A percentile compares a stretch with the other conserved stretches of the same genome.
These are phyloP conservation scores for Apiospora phragmitis DNA, from an alignment of 2,329 filamentous ascomycete species.

Conservation along the genomic window DNA sequence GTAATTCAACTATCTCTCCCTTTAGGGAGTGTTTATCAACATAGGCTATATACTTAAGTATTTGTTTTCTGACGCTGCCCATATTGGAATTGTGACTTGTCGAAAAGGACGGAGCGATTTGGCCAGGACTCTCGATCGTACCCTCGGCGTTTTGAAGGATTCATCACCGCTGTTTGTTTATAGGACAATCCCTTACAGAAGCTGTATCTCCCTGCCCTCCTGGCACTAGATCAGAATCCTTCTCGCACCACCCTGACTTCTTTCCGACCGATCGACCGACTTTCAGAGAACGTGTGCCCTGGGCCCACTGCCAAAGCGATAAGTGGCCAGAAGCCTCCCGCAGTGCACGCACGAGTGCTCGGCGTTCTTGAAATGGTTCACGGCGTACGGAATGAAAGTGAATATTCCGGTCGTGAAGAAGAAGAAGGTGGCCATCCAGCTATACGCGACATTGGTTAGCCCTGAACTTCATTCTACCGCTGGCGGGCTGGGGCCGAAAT, in stretches of 20 bases:
- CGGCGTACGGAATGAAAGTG: background rate
- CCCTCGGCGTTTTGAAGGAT: background rate
- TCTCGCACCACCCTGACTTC: background rate
- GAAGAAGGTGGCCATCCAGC: constrained; percentile 9
- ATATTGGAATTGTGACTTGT: background rate
- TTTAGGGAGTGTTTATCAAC: background rate
- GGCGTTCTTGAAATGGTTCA: constrained; percentile 2
- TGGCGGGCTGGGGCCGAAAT: background rate
- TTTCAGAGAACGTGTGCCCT: constrained; percentile 1
- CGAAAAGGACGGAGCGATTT: background rate
- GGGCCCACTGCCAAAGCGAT: constrained; percentile 5
- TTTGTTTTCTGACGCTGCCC: background rate
- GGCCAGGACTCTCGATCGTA: background rate
- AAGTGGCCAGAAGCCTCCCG: background rate
- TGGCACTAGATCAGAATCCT: background rate
- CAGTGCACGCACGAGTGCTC: background rate
- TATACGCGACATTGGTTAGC: background rate
- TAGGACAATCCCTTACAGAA: background rate
- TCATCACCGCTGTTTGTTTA: background rate
- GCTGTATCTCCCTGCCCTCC: background rate
- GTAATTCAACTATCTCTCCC: too few species aligned
- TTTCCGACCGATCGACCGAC: background rate
- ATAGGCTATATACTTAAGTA: background rate
- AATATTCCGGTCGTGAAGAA: constrained; percentile 1
- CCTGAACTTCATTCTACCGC: background rate